These are phyloP conservation scores for Paraphoma sp. DNA, from an alignment of 2,329 filamentous ascomycete genomes.

Conservation along the genomic window DNA sequence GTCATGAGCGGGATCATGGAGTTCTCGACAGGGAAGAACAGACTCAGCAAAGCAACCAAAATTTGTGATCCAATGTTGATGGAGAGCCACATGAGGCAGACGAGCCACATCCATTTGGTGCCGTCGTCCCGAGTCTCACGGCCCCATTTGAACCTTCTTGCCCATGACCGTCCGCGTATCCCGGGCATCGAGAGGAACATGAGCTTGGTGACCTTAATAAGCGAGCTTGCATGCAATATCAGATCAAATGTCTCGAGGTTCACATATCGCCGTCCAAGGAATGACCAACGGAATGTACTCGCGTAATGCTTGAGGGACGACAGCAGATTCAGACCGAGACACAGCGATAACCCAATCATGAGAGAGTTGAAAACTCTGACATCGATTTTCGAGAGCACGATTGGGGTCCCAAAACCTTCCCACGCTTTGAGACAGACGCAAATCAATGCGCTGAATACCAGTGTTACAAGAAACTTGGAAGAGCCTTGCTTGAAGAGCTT, in stretches of 20 bases:
- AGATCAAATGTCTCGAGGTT: constrained; percentile 44
- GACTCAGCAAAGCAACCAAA: constrained; percentile 39
- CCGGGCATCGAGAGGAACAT: constrained; percentile 43
- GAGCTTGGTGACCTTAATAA: constrained; percentile 42
- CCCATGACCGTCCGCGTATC: constrained; percentile 28
- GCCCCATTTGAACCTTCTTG: constrained; percentile 36
- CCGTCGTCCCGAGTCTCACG: constrained; percentile 39
- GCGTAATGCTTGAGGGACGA: constrained; percentile 44
- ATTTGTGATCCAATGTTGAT: constrained; percentile 45
- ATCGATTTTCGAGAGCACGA: constrained; percentile 34
- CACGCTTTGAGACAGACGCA: constrained; percentile 36
- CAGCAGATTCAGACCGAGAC: constrained; percentile 43
- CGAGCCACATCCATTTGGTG: constrained; percentile 42
- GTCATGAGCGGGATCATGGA: constrained; percentile 35
- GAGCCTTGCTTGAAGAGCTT: constrained; percentile 35
- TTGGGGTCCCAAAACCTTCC: constrained; percentile 32
- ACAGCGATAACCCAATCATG: constrained; percentile 42
- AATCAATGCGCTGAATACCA: constrained; percentile 39
- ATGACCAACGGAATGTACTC: constrained; percentile 41
- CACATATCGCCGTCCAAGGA: constrained; percentile 41
- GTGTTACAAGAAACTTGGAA: constrained; percentile 32
- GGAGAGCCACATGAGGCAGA: constrained; percentile 39
- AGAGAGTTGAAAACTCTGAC: constrained; percentile 43
- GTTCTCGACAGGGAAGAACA: constrained; percentile 45
- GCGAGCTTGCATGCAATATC: constrained; percentile 37